Base-by-base conservation (phyloP, 129 eudicot genomes). In the Pseudognaphalium luteoalbum region DNA sequence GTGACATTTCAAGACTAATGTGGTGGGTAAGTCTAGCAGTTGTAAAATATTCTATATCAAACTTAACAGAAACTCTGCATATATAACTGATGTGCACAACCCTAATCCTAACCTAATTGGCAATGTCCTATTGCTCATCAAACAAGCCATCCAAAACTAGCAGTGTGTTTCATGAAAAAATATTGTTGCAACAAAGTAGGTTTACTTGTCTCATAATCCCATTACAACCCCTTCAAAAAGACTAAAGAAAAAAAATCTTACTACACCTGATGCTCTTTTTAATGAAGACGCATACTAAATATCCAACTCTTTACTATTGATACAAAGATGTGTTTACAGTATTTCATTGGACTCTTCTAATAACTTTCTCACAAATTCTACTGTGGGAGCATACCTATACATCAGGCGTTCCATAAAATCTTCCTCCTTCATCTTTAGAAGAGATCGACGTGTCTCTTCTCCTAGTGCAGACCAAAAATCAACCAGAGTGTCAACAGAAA, bases 401-500 rank as follows among this genome's bases (percentile, higher is more conserved):
- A 64, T 64, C 15, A 64, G 69, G 42, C 42, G 22, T 15, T 64
- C 69, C 44, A 32, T 64, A 64, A 64, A 64, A 64, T 64, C 69
- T 34, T 64, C 69, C 44, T 64, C 69, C 69, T 64, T 64, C 69
- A 64, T 64, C 69, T 32, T 64, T 64, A 64, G 21, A 32, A 64
- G 69, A 64, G 69, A 64, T 22, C 4, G 22, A 0, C 25, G 42
- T 32, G 69, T 64, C 69, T 64, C 42, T 17, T 64, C 69, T 64
- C 69, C 69, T 15, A 64, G 44, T 6, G 69, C 69, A 17, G 69
- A 64, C 69, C 69, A 64, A 64, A 64, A 64, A 32, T 33, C 69
- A 32, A 64, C 69, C 39, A 64, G 33, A 64, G 69, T 64, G 44
- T 64, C 69, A 64, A 64, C 69, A 32, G 69, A 64, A 64, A 64